phyloP scores from a whole-genome alignment of 495 filamentous ascomycete genomes.

The Hamigera avellanea region DNA sequence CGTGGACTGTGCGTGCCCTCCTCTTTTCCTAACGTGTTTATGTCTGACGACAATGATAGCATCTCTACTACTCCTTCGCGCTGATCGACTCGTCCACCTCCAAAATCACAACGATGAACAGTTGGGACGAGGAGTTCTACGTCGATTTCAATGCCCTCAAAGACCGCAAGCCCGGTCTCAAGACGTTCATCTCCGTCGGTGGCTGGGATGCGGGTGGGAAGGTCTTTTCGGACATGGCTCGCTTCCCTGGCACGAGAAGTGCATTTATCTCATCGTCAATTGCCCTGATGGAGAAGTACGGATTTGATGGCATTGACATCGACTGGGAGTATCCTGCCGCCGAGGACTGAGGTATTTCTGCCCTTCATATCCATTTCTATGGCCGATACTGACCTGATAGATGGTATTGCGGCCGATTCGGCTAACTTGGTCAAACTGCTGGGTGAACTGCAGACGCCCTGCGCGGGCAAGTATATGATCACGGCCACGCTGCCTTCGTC shows the following conservation, averaged over 20 bases:
- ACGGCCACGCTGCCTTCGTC: constrained; percentile 3
- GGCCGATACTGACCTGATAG: too few relatives aligned
- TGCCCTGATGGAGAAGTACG: constrained; percentile 29
- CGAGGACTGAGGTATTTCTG: too few relatives aligned
- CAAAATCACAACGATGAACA: too few relatives aligned
- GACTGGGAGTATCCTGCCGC: constrained; percentile 21
- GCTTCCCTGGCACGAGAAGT: constrained; percentile 10
- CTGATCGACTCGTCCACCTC: too few relatives aligned
- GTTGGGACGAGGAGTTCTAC: too few relatives aligned
- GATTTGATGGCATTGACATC: constrained; percentile 16
- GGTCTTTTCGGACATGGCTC: constrained; percentile 7
- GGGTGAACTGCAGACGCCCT: constrained; percentile 3
- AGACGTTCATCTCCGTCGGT: constrained; percentile 31
- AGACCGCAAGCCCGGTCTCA: too few relatives aligned
- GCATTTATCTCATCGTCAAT: constrained; percentile 24
- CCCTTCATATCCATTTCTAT: too few relatives aligned
- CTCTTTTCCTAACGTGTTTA: too few relatives aligned
- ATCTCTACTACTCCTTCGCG: too few relatives aligned
- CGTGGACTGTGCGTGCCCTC: too few relatives aligned
- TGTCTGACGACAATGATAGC: too few relatives aligned
- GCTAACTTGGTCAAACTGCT: constrained; percentile 14
- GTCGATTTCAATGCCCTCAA: too few relatives aligned
- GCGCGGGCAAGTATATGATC: constrained; percentile 1
- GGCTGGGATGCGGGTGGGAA: constrained; percentile 17
- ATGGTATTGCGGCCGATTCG: constrained; percentile 12